phyloP scores from a whole-genome alignment of 2,329 filamentous ascomycete genomes.

The Aspergillus calidoustus region DNA sequence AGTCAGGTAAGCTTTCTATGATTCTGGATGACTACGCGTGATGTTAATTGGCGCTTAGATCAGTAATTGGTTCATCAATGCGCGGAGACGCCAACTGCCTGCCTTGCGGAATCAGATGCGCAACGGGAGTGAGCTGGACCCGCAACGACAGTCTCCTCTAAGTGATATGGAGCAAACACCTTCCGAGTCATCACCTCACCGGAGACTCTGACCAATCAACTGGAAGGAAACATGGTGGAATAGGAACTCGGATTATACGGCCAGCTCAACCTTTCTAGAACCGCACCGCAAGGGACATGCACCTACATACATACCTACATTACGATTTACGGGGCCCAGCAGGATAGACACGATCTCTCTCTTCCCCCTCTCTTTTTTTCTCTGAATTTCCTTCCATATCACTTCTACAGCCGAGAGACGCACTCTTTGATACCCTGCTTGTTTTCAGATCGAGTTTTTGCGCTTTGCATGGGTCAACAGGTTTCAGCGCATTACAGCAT shows the following conservation, averaged over 20 bases:
- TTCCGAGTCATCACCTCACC: constrained; percentile 35
- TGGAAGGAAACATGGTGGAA: background rate
- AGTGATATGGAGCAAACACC: constrained; percentile 39
- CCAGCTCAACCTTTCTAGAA: constrained; percentile 1
- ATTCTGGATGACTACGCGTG: background rate
- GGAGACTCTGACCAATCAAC: background rate
- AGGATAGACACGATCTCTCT: constrained; percentile 19
- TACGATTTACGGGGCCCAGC: constrained; percentile 21
- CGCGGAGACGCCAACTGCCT: constrained; percentile 53
- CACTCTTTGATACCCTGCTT: constrained; percentile 39
- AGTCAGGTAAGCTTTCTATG: constrained; percentile 55
- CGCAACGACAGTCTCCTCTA: constrained; percentile 40
- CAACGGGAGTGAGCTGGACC: constrained; percentile 35
- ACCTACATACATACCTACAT: constrained; percentile 7
- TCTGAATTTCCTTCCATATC: constrained; percentile 24
- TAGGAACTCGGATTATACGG: background rate
- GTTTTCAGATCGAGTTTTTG: constrained; percentile 24
- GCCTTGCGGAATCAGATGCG: constrained; percentile 51
- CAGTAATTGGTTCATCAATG: constrained; percentile 60
- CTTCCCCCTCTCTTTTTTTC: constrained; percentile 6
- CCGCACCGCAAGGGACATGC: constrained; percentile 17
- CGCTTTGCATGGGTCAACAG: constrained; percentile 20
- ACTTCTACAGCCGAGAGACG: constrained; percentile 20
- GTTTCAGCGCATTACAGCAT: constrained; percentile 9
- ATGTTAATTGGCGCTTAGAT: constrained; percentile 39